Evolutionary conservation across 768 basidiomycete genomes (phyloP).

Genomic region (Leccinum variicolor): DNA sequence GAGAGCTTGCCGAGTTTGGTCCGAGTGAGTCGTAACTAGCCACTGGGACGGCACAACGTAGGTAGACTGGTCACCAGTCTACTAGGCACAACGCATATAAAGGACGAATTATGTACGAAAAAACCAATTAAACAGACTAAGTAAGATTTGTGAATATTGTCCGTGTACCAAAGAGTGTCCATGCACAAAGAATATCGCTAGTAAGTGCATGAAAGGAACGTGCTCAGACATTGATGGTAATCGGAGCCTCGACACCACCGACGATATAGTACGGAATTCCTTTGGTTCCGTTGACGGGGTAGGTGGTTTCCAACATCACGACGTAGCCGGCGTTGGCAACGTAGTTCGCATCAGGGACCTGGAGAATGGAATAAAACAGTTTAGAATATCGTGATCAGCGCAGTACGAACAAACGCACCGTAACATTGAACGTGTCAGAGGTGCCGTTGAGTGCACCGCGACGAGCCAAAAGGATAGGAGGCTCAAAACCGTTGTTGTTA

Average conservation of each 20-base stretch:
- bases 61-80: too few relatives aligned
- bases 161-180: too few relatives aligned
- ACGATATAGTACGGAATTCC: neutral
- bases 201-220: neutral
- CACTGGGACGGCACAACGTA: too few relatives aligned
- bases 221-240: conserved; percentile 16
- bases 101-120: too few relatives aligned
- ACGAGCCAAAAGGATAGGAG: conserved; percentile 25
- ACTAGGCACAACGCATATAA: too few relatives aligned
- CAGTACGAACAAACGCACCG: neutral
- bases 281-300: conserved; percentile 15
- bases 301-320: conserved; percentile 25
- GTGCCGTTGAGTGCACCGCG: neutral
- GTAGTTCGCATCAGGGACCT: conserved; percentile 25
- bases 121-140: too few relatives aligned
- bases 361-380: neutral
- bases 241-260: neutral
- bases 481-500: conserved; percentile 30
- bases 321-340: conserved; percentile 4
- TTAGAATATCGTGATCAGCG: neutral
- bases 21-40: too few relatives aligned
- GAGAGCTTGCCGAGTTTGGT: too few relatives aligned
- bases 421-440: neutral
- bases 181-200: too few relatives aligned
- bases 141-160: too few relatives aligned